A percentile compares a stretch with the other conserved stretches of the same genome.
Conservation (phyloP, 1,284 basidiomycete species). For the Microbotryomycetes sp. region DNA sequence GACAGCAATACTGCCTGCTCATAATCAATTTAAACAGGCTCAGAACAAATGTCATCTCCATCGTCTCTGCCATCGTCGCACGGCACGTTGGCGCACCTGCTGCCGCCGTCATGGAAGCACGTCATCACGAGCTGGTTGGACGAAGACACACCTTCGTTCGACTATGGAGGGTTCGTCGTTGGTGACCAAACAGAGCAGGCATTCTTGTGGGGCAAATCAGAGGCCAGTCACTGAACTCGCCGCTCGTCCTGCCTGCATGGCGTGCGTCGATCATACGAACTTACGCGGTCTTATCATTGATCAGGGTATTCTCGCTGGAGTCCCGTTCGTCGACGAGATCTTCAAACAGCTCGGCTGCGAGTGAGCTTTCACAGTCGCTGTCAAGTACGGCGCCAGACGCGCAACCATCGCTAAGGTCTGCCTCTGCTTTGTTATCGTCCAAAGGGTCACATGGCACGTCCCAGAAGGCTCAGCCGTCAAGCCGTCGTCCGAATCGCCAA, state of each 20-base stretch:
- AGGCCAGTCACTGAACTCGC: slow-evolving; percentile 26
- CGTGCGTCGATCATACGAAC: neutral
- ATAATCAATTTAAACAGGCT: neutral
- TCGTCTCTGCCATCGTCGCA: slow-evolving; percentile 11
- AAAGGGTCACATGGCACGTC: slow-evolving; percentile 86
- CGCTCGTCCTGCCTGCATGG: neutral
- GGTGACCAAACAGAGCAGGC: slow-evolving; percentile 83
- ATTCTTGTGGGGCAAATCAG: slow-evolving; percentile 75
- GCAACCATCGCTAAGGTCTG: neutral
- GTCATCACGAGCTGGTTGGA: slow-evolving; percentile 76
- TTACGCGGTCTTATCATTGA: neutral
- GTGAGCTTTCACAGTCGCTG: slow-evolving; percentile 49
- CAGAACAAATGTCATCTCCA: neutral
- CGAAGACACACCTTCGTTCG: slow-evolving; percentile 93
- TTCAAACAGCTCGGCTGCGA: slow-evolving; percentile 82
- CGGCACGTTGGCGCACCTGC: slow-evolving; percentile 50
- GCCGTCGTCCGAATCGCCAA: slow-evolving; percentile 52
- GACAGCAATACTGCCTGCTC: neutral
- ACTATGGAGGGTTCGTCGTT: slow-evolving; percentile 95
- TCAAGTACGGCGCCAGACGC: neutral
- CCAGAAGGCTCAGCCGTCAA: slow-evolving; percentile 73
- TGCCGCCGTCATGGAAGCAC: slow-evolving; percentile 83
- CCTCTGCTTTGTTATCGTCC: neutral
- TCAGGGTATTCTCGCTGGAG: slow-evolving; percentile 80
- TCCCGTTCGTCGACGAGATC: slow-evolving; percentile 91